A percentile compares a stretch with the other conserved stretches of the same genome.
Conservation (phyloP, 2,329 filamentous ascomycete genomes). For the Capronia epimyces region DNA sequence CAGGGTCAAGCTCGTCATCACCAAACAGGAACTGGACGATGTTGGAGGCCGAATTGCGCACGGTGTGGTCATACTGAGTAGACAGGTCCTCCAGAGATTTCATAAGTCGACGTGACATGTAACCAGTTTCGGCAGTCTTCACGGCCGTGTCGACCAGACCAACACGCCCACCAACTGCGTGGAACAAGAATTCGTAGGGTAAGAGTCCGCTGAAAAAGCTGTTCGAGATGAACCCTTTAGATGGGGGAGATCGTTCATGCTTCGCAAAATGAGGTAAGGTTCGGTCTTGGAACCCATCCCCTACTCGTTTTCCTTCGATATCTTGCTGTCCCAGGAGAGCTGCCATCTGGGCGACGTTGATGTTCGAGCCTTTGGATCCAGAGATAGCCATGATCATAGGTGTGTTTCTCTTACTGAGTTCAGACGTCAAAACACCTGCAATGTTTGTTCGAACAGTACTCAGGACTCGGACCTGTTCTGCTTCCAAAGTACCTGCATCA, state of each 20-base stretch:
- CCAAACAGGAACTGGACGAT: constrained; percentile 98
- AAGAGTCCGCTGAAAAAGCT: constrained; percentile 92
- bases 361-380: constrained; percentile 91
- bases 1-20: constrained; percentile 88
- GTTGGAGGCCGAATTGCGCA: constrained; percentile 79
- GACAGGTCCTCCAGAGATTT: constrained; percentile 95
- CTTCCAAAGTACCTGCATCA: constrained; percentile 53
- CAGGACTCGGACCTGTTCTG: constrained; percentile 90
- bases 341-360: constrained; percentile 99
- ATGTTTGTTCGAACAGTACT: constrained; percentile 87
- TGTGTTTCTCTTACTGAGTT: constrained; percentile 84
- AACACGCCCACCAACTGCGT: constrained; percentile 97
- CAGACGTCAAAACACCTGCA: constrained; percentile 82
- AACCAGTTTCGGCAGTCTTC: constrained; percentile 97
- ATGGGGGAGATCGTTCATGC: constrained; percentile 81
- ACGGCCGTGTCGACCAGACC: constrained; percentile 90
- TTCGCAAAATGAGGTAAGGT: constrained; percentile 94
- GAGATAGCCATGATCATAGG: constrained; percentile 96
- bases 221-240: constrained; percentile 94
- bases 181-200: constrained; percentile 92
- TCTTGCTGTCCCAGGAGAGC: constrained; percentile 96
- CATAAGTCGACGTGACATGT: constrained; percentile 98
- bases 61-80: constrained; percentile 88
- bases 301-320: constrained; percentile 86
- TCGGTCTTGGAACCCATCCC: constrained; percentile 93